These are phyloP conservation scores for Pharnaceum exiguum DNA, from an alignment of 148 eudicot species.

Conservation along the genomic window DNA sequence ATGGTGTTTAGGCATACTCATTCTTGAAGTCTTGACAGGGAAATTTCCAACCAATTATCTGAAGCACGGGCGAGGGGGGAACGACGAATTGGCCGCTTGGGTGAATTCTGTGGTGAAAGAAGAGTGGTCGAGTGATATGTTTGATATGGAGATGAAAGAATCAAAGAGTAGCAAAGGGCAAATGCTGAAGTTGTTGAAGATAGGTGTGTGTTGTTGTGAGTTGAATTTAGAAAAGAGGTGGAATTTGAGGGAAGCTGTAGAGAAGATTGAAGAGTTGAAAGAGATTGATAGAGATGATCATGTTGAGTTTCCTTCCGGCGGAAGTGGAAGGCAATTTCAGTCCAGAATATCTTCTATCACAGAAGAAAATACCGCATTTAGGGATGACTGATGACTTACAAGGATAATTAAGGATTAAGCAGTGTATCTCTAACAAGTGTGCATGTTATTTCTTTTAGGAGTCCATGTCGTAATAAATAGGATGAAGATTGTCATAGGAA, in stretches of 20 bases:
- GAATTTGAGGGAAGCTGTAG: conserved; percentile 51
- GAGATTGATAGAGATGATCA: conserved; percentile 49
- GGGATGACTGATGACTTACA: too few relatives aligned
- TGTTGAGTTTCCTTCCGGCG: conserved; percentile 37
- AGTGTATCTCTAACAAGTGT: too few relatives aligned
- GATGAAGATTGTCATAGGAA: too few relatives aligned
- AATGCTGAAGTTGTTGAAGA: conserved; percentile 72
- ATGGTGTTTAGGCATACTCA: conserved; percentile 83
- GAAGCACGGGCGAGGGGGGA: conserved; percentile 53
- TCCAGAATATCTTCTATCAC: conserved; percentile 21
- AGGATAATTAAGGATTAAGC: too few relatives aligned
- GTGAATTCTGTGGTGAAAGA: conserved; percentile 68
- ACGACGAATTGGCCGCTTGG: conserved; percentile 65
- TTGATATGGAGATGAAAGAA: conserved; percentile 63
- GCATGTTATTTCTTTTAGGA: too few relatives aligned
- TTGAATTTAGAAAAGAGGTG: conserved; percentile 62
- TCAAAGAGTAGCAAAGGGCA: conserved; percentile 48
- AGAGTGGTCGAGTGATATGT: conserved; percentile 73
- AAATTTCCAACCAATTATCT: conserved; percentile 74
- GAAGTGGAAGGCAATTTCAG: conserved; percentile 13
- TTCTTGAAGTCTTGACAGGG: conserved; percentile 69
- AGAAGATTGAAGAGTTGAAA: conserved; percentile 66
- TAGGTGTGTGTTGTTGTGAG: conserved; percentile 84
- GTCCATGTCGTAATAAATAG: too few relatives aligned
- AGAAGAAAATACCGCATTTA: conserved; percentile 16